Conservation (phyloP, 192 early-diverging fungal genomes). For the Neocallimastix lanati region DNA sequence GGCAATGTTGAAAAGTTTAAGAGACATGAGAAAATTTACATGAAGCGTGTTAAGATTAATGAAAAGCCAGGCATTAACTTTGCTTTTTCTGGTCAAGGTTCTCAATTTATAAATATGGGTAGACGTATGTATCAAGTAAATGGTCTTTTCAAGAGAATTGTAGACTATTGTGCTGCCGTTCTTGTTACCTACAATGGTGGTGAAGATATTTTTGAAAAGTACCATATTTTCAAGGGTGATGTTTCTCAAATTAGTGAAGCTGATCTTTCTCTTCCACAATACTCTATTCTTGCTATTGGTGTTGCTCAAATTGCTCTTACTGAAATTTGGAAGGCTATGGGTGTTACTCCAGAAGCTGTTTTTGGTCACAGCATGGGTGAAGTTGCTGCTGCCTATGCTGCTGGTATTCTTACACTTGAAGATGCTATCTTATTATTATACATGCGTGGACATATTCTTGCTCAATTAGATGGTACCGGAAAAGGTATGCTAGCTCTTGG, state of each 20-base stretch:
- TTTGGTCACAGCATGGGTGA: slow-evolving; percentile 13
- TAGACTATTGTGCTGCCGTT: neutral
- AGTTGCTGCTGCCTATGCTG: slow-evolving; percentile 12
- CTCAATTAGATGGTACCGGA: slow-evolving; percentile 2
- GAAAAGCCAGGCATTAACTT: neutral
- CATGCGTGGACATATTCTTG: slow-evolving; percentile 9
- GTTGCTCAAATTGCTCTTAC: slow-evolving; percentile 3
- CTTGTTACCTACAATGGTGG: neutral
- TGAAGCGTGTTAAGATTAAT: neutral
- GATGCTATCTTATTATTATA: slow-evolving; percentile 6
- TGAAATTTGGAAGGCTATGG: slow-evolving; percentile 10
- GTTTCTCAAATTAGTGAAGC: neutral
- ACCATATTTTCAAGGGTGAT: neutral
- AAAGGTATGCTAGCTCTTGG: slow-evolving; percentile 12
- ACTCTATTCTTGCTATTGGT: neutral
- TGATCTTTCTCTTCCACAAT: neutral
- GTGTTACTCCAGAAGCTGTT: slow-evolving; percentile 6
- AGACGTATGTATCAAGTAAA: neutral
- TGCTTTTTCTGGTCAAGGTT: neutral
- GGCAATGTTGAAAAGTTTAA: neutral
- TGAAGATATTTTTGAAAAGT: neutral
- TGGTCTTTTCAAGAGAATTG: neutral
- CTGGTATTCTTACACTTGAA: slow-evolving; percentile 2
- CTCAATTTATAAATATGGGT: neutral
- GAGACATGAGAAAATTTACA: neutral